A percentile compares a stretch with the other conserved stretches of the same genome.
Evolutionary conservation across 768 basidiomycete genomes (phyloP).

Genomic region (Hygrocybe punicea): DNA sequence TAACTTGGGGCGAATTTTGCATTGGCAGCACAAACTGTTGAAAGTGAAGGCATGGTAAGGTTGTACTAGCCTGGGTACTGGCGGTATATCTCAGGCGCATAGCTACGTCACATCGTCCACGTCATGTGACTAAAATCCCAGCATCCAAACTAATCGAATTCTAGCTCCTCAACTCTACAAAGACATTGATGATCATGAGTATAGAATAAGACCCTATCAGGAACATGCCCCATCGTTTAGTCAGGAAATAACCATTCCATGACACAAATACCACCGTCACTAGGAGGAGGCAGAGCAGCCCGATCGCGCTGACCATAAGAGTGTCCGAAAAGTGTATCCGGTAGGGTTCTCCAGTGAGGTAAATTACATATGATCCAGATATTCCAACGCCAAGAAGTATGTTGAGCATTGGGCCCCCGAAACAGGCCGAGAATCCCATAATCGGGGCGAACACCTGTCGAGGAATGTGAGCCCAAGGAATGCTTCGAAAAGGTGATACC

Average conservation of each 20-base stretch:
- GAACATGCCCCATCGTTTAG: conserved; percentile 76
- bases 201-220: conserved; percentile 69
- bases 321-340: conserved; percentile 77
- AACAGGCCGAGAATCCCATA: conserved; percentile 95
- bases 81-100: too few species aligned
- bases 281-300: conserved; percentile 72
- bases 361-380: conserved; percentile 83
- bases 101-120: too few species aligned
- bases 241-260: conserved; percentile 75
- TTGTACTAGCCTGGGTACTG: too few species aligned
- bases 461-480: neutral
- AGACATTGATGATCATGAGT: conserved; percentile 75
- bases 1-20: conserved; percentile 16
- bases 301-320: conserved; percentile 77
- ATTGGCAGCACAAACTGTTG: conserved; percentile 31
- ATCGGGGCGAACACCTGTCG: conserved; percentile 81
- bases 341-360: conserved; percentile 60
- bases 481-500: conserved; percentile 20
- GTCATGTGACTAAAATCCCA: too few species aligned
- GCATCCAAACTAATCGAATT: neutral
- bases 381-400: conserved; percentile 89
- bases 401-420: conserved; percentile 90
- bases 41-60: conserved; percentile 17
- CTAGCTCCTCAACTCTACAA: conserved; percentile 61
- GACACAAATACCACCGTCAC: conserved; percentile 83